Conservation (phyloP, 2,329 filamentous ascomycete species). For the Fusarium transvaalense region DNA sequence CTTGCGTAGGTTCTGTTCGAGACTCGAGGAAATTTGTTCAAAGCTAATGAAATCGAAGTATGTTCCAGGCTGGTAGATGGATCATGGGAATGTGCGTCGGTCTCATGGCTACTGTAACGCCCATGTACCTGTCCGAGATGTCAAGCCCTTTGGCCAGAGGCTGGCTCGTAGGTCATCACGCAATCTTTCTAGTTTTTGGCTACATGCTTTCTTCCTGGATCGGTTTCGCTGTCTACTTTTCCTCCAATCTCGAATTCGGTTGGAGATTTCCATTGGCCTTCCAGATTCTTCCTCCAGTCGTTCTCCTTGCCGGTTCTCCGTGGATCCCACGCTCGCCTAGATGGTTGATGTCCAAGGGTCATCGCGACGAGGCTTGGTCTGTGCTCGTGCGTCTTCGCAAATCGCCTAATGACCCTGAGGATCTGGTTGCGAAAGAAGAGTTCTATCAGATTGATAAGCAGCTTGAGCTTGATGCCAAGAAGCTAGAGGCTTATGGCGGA, state of each 20-base stretch:
- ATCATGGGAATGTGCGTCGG: slow-evolving; percentile 60
- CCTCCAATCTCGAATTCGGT: slow-evolving; percentile 51
- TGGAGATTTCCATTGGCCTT: slow-evolving; percentile 60
- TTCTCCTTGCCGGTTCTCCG: slow-evolving; percentile 53
- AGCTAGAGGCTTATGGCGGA: slow-evolving; percentile 55
- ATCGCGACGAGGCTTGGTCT: slow-evolving; percentile 58
- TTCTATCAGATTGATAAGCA: slow-evolving; percentile 62
- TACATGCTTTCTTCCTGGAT: slow-evolving; percentile 58
- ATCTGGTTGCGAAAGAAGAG: slow-evolving; percentile 60
- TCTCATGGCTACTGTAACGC: slow-evolving; percentile 53
- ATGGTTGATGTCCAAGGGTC: slow-evolving; percentile 63
- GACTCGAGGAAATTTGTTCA: accelerated
- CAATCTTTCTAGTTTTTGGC: slow-evolving; percentile 60
- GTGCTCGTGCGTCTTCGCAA: slow-evolving; percentile 56
- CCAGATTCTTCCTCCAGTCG: slow-evolving; percentile 56
- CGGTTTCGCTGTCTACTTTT: slow-evolving; percentile 54
- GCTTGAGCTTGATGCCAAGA: slow-evolving; percentile 57
- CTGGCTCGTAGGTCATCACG: slow-evolving; percentile 62
- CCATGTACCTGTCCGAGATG: slow-evolving; percentile 54
- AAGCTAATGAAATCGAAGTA: slow-evolving; percentile 23
- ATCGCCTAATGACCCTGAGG: slow-evolving; percentile 48
- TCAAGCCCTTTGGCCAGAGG: slow-evolving; percentile 59
- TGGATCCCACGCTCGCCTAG: slow-evolving; percentile 59
- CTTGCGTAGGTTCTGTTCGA: slow-evolving; percentile 51
- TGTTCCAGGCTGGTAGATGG: slow-evolving; percentile 59